Percentiles rank a stretch among this genome's conserved stretches.
Conservation (phyloP, 2,329 filamentous ascomycete genomes). For the Plenodomus tracheiphilus region DNA sequence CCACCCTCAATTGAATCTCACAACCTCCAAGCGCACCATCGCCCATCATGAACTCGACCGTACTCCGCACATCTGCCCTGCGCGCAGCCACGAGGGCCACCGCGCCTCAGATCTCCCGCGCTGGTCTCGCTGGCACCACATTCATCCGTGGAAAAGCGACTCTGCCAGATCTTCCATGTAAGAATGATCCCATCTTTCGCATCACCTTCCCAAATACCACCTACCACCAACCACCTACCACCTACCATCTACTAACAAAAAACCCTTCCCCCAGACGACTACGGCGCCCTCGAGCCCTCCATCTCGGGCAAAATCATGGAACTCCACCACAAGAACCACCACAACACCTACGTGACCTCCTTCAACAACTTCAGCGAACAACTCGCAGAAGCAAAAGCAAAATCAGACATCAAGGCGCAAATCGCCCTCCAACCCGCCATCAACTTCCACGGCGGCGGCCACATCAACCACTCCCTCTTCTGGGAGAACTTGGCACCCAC, state of each 20-base stretch:
- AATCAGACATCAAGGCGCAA: conserved; percentile 58
- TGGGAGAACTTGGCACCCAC: conserved; percentile 72
- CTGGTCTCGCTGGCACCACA: conserved; percentile 70
- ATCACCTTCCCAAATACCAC: too few species aligned
- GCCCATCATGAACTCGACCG: conserved; percentile 70
- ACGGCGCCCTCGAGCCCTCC: conserved; percentile 84
- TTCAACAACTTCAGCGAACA: conserved; percentile 81
- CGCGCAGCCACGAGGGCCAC: conserved; percentile 73
- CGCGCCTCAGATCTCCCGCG: conserved; percentile 64
- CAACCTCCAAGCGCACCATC: neutral
- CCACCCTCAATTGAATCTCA: conserved; percentile 24
- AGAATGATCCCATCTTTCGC: too few species aligned
- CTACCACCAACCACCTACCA: neutral
- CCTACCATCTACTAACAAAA: conserved; percentile 4
- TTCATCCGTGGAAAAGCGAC: conserved; percentile 89
- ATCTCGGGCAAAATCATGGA: conserved; percentile 95
- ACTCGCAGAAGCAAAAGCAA: conserved; percentile 60
- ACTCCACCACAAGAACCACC: conserved; percentile 91
- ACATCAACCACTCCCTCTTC: conserved; percentile 70
- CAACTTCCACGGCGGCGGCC: conserved; percentile 69
- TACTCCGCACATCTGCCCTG: conserved; percentile 71
- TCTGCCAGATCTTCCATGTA: conserved; percentile 84
- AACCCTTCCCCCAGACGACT: conserved; percentile 70
- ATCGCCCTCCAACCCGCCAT: conserved; percentile 62
- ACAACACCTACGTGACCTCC: conserved; percentile 89